phyloP scores from a whole-genome alignment of 129 eudicot genomes.

The Heracleum sosnowskyi region DNA sequence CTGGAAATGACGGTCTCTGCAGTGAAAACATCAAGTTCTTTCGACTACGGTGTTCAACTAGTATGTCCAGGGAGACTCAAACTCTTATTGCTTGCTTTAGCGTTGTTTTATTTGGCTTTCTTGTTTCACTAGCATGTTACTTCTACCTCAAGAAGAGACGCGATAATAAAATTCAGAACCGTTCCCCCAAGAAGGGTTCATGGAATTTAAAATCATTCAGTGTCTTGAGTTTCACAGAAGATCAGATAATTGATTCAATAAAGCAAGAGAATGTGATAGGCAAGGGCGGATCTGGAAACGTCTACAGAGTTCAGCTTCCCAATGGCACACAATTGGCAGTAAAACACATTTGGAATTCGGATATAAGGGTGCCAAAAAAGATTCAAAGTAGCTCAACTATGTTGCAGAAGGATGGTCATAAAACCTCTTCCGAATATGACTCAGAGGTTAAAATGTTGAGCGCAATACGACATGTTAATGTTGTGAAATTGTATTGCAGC shows the following conservation, averaged over 20 bases:
- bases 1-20: slow-evolving; percentile 11
- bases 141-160: neutral
- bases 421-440: slow-evolving; percentile 1
- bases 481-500: slow-evolving; percentile 14
- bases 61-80: neutral
- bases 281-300: slow-evolving; percentile 6
- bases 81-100: neutral
- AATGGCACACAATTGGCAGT: slow-evolving; percentile 12
- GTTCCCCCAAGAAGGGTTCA: neutral
- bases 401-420: neutral
- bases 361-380: neutral
- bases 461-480: slow-evolving; percentile 4
- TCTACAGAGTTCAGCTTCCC: slow-evolving; percentile 7
- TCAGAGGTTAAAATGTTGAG: slow-evolving; percentile 2
- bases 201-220: slow-evolving; percentile 7
- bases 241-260: neutral
- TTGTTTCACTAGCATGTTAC: neutral
- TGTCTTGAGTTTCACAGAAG: slow-evolving; percentile 9
- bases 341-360: slow-evolving; percentile 11
- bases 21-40: neutral
- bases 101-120: neutral
- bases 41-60: neutral
- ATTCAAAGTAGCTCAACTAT: neutral
- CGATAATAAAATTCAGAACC: neutral
- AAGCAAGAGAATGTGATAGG: slow-evolving; percentile 11